These are phyloP conservation scores for Sugiyamaella pinicola DNA, from an alignment of 1,139 yeast genomes.

Conservation along the genomic window DNA sequence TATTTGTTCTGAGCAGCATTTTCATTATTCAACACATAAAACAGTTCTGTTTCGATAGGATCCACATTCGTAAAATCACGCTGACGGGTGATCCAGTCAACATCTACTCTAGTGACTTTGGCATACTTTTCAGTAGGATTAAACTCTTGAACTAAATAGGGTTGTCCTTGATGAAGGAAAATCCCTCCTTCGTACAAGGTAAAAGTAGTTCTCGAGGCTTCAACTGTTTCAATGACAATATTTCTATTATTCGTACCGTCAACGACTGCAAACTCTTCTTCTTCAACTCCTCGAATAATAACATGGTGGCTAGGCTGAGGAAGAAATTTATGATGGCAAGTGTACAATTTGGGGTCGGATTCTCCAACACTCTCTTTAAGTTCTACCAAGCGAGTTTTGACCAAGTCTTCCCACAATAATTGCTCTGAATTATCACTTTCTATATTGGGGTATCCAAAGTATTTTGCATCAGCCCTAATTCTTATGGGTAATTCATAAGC, in stretches of 20 bases:
- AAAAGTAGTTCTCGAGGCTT: constrained; percentile 83
- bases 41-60: constrained; percentile 48
- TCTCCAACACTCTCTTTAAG: constrained; percentile 47
- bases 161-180: constrained; percentile 88
- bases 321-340: constrained; percentile 61
- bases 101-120: constrained; percentile 81
- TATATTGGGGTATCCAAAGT: constrained; percentile 48
- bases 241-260: constrained; percentile 78
- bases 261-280: constrained; percentile 79
- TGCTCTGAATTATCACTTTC: constrained; percentile 17
- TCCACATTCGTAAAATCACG: constrained; percentile 92
- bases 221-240: constrained; percentile 84
- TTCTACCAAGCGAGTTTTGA: constrained; percentile 7
- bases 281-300: constrained; percentile 75
- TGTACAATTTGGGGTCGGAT: constrained; percentile 44
- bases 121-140: constrained; percentile 76
- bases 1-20: constrained; percentile 12
- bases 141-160: constrained; percentile 83
- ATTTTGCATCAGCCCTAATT: constrained; percentile 54
- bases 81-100: constrained; percentile 91
- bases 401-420: constrained; percentile 15
- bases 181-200: constrained; percentile 96
- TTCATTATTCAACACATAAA: constrained; percentile 13
- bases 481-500: constrained; percentile 78
- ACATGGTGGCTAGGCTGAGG: constrained; percentile 83